Evolutionary conservation across 129 eudicot species (phyloP), one percentile per base, ranked within the genome.

Genomic region (Flaveria trinervia): DNA sequence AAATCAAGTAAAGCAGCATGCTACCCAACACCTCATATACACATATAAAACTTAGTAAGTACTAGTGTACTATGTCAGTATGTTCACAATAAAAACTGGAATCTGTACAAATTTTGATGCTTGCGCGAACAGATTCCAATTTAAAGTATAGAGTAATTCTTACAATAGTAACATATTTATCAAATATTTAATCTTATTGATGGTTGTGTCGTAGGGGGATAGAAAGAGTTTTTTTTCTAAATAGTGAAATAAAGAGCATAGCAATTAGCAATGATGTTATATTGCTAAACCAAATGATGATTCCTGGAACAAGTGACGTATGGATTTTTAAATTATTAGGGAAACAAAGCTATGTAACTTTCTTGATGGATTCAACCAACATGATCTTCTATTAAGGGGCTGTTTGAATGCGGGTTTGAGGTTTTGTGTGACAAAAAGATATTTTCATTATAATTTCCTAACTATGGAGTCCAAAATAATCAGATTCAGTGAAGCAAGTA

Each of bases 1-100:
- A 90, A 84, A 75, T 90, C 88, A 65, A 84, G 86, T 79, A 81
- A 33, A 39, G 97, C 93, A 78, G 98, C 97, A 89, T 93, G 98
- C 97, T 93, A 77, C 66, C 71, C 72, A 87, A 79, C 71, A 75
- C 70, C 77, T 79, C 85, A 44, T 41, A 66, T 67, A 22, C 72
- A 82, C 33, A 78, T 22, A 55, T 61, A 71, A 62, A 50, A 33
- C 51, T 28, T 14, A 4, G 71, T 61, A 49, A 71, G 79, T 70
- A 79, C 44, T 30, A 13, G 69, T 65, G 79, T 70, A 79, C 30
- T 30, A 17, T 68, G 17, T 48, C 52, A 79, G 20, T 30, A 17
- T 68, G 17, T 48, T 41, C 65, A 65, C 62, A 65, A 48, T 66
- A 76, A 49, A 65, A 49, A 62, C 30, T 7, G 16, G 33, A 51